A percentile compares a stretch with the other conserved stretches of the same genome.
Conservation (phyloP, 192 early-diverging fungal genomes). For the Podila clonocystis region DNA sequence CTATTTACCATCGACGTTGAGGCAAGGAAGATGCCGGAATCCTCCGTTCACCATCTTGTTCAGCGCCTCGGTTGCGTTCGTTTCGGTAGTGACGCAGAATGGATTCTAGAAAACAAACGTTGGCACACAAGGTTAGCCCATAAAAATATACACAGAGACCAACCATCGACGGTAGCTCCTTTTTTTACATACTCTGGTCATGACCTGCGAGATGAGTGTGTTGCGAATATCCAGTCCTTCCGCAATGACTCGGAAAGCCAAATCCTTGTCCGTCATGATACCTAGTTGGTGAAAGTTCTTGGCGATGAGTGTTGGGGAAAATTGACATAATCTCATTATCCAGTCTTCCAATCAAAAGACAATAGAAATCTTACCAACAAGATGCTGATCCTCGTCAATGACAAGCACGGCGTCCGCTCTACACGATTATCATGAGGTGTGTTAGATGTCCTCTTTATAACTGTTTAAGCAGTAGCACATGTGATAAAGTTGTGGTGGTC, state of each 20-base stretch:
- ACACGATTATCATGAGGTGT: background rate
- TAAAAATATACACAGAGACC: slow-evolving; percentile 1
- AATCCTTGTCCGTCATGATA: slow-evolving; percentile 93
- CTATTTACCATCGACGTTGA: slow-evolving; percentile 25
- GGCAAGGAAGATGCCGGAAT: slow-evolving; percentile 75
- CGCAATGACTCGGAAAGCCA: slow-evolving; percentile 88
- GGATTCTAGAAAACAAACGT: slow-evolving; percentile 57
- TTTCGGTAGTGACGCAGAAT: slow-evolving; percentile 82
- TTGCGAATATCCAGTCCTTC: slow-evolving; percentile 71
- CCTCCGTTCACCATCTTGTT: slow-evolving; percentile 82
- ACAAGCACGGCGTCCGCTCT: slow-evolving; percentile 56
- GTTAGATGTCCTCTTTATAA: background rate
- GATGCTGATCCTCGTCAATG: slow-evolving; percentile 50
- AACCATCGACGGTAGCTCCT: too few species aligned
- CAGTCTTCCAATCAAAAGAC: background rate
- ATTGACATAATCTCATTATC: background rate
- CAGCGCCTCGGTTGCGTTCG: slow-evolving; percentile 78
- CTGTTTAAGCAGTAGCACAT: background rate
- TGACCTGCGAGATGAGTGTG: slow-evolving; percentile 77
- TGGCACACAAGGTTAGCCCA: background rate
- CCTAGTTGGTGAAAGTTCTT: slow-evolving; percentile 57
- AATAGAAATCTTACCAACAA: slow-evolving; percentile 27
- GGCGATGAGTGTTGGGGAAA: background rate
- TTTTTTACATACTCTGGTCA: slow-evolving; percentile 63
- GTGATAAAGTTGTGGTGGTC: background rate